Conservation (phyloP, 176 grass and related monocot genomes). For the Hyparrhenia diplandra region DNA sequence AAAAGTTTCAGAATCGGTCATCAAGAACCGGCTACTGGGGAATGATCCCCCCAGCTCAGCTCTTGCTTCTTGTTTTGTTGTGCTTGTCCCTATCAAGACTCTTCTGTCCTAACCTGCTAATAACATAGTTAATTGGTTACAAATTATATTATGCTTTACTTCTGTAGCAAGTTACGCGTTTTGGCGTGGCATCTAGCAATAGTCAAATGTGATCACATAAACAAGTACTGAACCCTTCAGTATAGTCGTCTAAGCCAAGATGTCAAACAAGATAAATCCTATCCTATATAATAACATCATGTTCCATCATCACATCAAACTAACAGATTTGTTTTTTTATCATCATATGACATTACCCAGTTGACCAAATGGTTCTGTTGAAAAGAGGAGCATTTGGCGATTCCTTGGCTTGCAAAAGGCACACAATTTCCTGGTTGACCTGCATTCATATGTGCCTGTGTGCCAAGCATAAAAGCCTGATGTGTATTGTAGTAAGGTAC, state of each 20-base stretch:
- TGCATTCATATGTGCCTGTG: not conserved
- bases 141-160: not conserved
- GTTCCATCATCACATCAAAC: not conserved
- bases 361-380: constrained; percentile 23
- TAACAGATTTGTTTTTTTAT: too few species aligned
- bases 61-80: not conserved
- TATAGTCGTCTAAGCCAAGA: not conserved
- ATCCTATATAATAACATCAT: constrained; percentile 1
- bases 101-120: too few species aligned
- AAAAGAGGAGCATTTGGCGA: not conserved
- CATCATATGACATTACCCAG: not conserved
- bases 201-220: constrained; percentile 1
- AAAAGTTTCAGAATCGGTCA: not conserved
- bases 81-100: not conserved
- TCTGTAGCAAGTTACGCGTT: not conserved
- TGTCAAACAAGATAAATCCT: constrained; percentile 7
- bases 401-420: not conserved
- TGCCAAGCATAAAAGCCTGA: constrained; percentile 24
- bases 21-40: not conserved
- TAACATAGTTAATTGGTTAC: too few species aligned
- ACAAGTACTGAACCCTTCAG: not conserved
- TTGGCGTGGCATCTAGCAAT: not conserved
- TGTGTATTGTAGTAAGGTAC: not conserved
- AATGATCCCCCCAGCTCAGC: not conserved
- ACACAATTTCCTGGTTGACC: constrained; percentile 8